phyloP scores from a whole-genome alignment of 2,329 filamentous ascomycete species.

The Xylariaceae sp. region DNA sequence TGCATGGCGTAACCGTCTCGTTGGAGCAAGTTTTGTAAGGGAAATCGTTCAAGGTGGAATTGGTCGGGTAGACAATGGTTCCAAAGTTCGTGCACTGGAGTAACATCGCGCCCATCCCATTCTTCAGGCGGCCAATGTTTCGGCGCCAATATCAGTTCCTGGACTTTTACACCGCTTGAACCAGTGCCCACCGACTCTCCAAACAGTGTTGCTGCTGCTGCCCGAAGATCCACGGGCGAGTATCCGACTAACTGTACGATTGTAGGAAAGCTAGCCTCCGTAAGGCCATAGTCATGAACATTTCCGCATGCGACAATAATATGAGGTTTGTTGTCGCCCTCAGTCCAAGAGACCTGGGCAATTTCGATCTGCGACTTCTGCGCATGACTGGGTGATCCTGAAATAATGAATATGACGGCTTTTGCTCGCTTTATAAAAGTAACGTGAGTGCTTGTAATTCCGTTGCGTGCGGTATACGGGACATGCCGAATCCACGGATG shows the following conservation, averaged over 20 bases:
- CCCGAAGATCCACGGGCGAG: conserved; percentile 42
- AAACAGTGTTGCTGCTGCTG: conserved; percentile 49
- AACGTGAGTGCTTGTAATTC: conserved; percentile 59
- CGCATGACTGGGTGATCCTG: conserved; percentile 41
- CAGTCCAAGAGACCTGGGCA: conserved; percentile 40
- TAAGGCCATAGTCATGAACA: conserved; percentile 35
- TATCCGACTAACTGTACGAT: conserved; percentile 48
- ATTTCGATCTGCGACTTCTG: conserved; percentile 49
- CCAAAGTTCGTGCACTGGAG: conserved; percentile 44
- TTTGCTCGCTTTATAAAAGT: conserved; percentile 57
- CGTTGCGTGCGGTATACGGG: conserved; percentile 60
- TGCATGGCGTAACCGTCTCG: conserved; percentile 54
- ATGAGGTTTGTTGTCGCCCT: conserved; percentile 46
- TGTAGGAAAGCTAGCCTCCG: conserved; percentile 45
- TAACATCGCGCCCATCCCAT: conserved; percentile 34
- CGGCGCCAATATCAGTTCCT: conserved; percentile 31
- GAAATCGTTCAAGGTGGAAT: conserved; percentile 42
- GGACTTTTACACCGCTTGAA: conserved; percentile 24
- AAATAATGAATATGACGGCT: conserved; percentile 57
- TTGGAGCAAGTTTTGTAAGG: conserved; percentile 44
- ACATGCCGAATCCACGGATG: conserved; percentile 63
- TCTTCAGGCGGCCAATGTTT: conserved; percentile 39
- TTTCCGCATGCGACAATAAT: conserved; percentile 50
- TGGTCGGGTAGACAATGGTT: conserved; percentile 39
- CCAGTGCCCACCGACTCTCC: conserved; percentile 30